phyloP scores from a whole-genome alignment of 768 basidiomycete genomes.

The Auricularia cornea region DNA sequence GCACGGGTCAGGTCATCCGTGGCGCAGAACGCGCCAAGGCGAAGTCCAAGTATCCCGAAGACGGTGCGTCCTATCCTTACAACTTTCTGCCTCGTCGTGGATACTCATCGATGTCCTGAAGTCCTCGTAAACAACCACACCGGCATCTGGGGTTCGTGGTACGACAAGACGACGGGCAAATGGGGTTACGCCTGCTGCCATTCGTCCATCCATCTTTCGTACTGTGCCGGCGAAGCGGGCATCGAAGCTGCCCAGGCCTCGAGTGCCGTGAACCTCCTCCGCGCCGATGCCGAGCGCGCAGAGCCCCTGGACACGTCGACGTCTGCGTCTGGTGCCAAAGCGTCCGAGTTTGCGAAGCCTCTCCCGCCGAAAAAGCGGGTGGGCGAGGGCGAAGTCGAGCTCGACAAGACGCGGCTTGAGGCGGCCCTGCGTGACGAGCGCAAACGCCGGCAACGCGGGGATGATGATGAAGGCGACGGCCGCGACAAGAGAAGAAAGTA shows the following conservation, averaged over 20 bases:
- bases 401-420: constrained; percentile 63
- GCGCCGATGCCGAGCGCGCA: not conserved
- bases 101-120: constrained; percentile 22
- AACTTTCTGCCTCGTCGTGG: not conserved
- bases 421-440: constrained; percentile 60
- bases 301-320: constrained; percentile 21
- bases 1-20: constrained; percentile 83
- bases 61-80: constrained; percentile 51
- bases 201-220: constrained; percentile 74
- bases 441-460: constrained; percentile 53
- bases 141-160: constrained; percentile 97
- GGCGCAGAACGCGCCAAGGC: constrained; percentile 84
- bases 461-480: constrained; percentile 51
- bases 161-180: constrained; percentile 50
- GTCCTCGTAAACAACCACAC: constrained; percentile 92
- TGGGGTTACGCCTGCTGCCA: constrained; percentile 99
- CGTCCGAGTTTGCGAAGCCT: constrained; percentile 10
- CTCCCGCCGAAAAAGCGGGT: constrained; percentile 56
- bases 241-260: constrained; percentile 74
- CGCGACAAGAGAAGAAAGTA: constrained; percentile 16
- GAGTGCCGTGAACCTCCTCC: constrained; percentile 57
- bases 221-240: constrained; percentile 83
- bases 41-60: constrained; percentile 91
- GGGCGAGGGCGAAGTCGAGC: constrained; percentile 71
- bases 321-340: constrained; percentile 21